Base-by-base conservation (phyloP, 2,329 filamentous ascomycete genomes). In the Plectosphaerella cucumerina region DNA sequence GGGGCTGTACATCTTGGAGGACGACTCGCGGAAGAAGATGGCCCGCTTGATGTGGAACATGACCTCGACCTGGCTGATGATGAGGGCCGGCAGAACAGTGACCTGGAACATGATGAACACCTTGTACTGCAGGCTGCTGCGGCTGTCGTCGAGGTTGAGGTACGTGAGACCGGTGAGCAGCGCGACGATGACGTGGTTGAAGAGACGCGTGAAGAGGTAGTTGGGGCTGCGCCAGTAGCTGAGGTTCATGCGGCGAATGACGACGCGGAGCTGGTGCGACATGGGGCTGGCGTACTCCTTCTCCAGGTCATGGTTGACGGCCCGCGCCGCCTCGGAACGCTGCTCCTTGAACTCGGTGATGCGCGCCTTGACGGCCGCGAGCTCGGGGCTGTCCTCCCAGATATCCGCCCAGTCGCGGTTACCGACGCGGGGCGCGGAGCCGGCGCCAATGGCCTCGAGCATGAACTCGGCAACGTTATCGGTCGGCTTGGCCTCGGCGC, bases 51-150 rank as follows among this genome's bases (percentile, higher is more conserved):
- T 75, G 62, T 91, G 86, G 66, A 89, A 96, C 72, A 91, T 92
- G 39, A 87, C 83, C 67, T 96, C 87, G 49, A 95, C 87, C 62
- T 95, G 90, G 1, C 85, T 84, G 51, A 96, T 82, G 65, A 96
- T 90, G 26, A 95, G 76, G 1, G 89, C 88, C 0, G 90, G 90
- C 22, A 96, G 77, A 20, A 96, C 88, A 0, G 89, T 90, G 48
- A 91, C 83, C 66, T 95, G 90, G 80, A 96, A 96, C 66, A 94
- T 89, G 68, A 93, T 83, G 68, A 96, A 96, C 55, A 96, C 81
- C 53, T 86, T 85, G 73, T 94, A 89, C 68, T 96, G 91, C 5
- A 96, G 77, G 2, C 86, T 89, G 1, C 85, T 73, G 10, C 87
- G 81, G 3, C 87, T 90, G 61, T 91, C 71, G 62, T 93, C 85